phyloP scores from a whole-genome alignment of 2,329 filamentous ascomycete species.

The Xylaria sp. region DNA sequence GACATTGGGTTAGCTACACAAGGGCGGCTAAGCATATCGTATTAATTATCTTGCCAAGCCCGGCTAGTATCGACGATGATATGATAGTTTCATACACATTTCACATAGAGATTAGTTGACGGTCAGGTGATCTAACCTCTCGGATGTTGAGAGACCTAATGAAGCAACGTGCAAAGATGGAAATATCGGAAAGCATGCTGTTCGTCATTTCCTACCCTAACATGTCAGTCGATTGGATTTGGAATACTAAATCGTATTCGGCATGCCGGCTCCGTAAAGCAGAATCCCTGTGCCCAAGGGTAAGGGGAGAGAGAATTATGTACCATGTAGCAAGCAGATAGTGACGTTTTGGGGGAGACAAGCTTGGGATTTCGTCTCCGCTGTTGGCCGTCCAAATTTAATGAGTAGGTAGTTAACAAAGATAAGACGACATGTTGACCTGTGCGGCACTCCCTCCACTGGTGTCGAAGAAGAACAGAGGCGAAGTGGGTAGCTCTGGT shows the following conservation, averaged over 20 bases:
- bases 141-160: background rate
- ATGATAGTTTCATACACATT: background rate
- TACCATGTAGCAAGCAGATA: too few species aligned
- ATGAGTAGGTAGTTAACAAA: background rate
- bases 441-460: constrained; percentile 21
- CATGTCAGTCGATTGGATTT: background rate
- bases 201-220: background rate
- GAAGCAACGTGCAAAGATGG: background rate
- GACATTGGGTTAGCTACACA: background rate
- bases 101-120: background rate
- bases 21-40: background rate
- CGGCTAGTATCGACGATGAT: background rate
- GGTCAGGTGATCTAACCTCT: background rate
- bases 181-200: background rate
- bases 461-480: background rate
- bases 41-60: constrained; percentile 9
- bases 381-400: background rate
- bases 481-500: constrained; percentile 18
- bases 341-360: background rate
- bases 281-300: constrained; percentile 12
- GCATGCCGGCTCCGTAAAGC: constrained; percentile 7
- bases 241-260: constrained; percentile 2
- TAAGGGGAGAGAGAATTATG: constrained; percentile 19
- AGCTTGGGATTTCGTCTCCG: constrained; percentile 3
- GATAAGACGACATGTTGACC: constrained; percentile 2